Percentiles rank a stretch among this genome's conserved stretches.
Evolutionary conservation across 495 filamentous ascomycete species (phyloP).

Genomic region (Podospora conica): DNA sequence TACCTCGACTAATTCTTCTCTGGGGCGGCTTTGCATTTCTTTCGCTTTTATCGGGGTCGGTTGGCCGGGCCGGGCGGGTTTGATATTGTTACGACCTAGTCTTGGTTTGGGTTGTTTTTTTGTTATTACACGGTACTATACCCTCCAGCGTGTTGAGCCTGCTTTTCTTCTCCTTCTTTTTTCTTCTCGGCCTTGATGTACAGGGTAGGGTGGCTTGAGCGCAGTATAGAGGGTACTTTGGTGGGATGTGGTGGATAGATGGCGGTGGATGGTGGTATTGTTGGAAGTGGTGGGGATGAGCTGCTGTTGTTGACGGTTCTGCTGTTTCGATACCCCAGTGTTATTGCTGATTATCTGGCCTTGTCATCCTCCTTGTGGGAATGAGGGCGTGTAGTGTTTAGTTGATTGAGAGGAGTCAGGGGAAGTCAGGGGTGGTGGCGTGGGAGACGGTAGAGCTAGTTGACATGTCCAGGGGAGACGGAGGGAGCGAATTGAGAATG

Average conservation of each 20-base stretch:
- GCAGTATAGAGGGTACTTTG: neutral
- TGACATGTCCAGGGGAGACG: neutral
- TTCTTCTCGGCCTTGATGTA: neutral
- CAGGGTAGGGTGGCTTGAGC: neutral
- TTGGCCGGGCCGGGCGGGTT: neutral
- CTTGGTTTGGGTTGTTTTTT: neutral
- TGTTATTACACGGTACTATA: neutral
- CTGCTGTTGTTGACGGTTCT: constrained; percentile 4
- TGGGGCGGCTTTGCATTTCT: neutral
- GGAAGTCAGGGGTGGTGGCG: no score
- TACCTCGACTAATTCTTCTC: neutral
- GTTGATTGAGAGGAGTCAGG: neutral
- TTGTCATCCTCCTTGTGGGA: neutral
- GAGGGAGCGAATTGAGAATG: neutral
- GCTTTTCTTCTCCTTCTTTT: neutral
- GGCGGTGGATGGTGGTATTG: neutral
- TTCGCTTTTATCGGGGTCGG: neutral
- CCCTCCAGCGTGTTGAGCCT: neutral
- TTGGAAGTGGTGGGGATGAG: neutral
- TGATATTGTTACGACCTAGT: neutral
- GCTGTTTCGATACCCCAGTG: constrained; percentile 21
- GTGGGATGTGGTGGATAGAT: neutral
- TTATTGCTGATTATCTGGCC: neutral
- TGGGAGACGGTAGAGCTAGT: neutral
- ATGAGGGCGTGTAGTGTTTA: neutral